Evolutionary conservation across 2,329 filamentous ascomycete genomes (phyloP), one percentile per base, ranked within the genome.

Genomic region (Arthrobotrys sphaeroides): DNA sequence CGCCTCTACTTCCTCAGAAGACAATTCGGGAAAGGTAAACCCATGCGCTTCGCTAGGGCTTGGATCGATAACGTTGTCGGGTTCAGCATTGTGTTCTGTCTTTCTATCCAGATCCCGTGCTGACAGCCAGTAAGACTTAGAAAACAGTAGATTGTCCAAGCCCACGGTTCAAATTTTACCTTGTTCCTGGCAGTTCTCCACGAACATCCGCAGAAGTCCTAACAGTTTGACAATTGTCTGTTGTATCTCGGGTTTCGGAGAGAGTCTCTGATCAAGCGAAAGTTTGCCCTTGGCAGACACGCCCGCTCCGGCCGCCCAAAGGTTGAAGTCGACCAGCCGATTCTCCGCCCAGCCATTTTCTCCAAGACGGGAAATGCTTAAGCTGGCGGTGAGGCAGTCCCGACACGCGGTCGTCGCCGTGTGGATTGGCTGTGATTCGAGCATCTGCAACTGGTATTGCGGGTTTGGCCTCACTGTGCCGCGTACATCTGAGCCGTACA

Each of bases 301-400:
- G 18, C 70, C 70, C 0, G 70, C 70, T 18, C 70, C 70, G 5
- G 62, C 45, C 13, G 62, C 57, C 70, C 70, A 74, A 10, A 74
- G 70, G 24, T 62, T 47, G 36, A 74, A 74, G 42, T 74, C 70
- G 26, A 74, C 12, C 0, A 74, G 47, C 10, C 62, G 70, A 33
- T 68, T 74, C 20, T 74, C 70, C 7, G 62, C 70, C 70, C 70
- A 74, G 5, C 62, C 62, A 20, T 61, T 61, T 33, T 67, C 55
- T 13, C 24, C 68, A 2, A 74, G 49, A 9, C 47, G 70, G 12
- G 62, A 62, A 10, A 74, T 47, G 12, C 42, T 40, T 3, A 68
- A 13, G 24, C 62, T 38, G n/a, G 28, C 24, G 2, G 38, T n/a
- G 2, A 74, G 26, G 36, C 33, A 67, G 16, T 64, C 20, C 16